Evolutionary conservation across 352 stramenopile species (phyloP), one percentile per base, ranked within the genome.

Genomic region (Globisporangium uncinulatum): DNA sequence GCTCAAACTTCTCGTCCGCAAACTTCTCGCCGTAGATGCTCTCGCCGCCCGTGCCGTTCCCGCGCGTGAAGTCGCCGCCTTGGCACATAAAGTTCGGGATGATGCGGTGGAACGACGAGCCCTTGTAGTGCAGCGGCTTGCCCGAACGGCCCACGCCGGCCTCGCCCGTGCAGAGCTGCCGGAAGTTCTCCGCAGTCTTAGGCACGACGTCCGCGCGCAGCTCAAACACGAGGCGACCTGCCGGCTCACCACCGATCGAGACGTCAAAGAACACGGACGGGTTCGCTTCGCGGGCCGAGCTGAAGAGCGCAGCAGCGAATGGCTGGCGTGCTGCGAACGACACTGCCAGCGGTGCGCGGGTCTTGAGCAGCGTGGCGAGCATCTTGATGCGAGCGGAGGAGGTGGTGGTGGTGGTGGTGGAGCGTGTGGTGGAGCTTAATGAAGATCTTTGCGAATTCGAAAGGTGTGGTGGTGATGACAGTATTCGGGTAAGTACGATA

Each of bases 101-200:
- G 62, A 97, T 87, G 60, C 89, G 84, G 81, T 98, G 95, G 77
- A 98, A 97, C 46, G 62, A 74, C 37, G 74, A 92, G 53, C 83
- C 84, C 70, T 96, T 95, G 79, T 94, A 96, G 71, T 90, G 77
- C 51, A 95, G 65, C 44, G 85, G 65, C 69, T 89, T 88, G 66
- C 83, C 84, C 14, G 74, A 74, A 54, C 83, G 74, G 54, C 94
- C 89, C 24, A 86, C 66, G 56, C 94, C 94, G n/a, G 95, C 96
- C 70, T 99, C 97, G 58, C 96, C 97, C 47, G 96, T 99, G 86
- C 96, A 99, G 13, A 99, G 74, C 59, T 87, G 76, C 39, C 92
- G 76, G 73, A 99, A 99, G 76, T 99, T 99, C 68, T 99, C 96
- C 37, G 95, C 97, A 32, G 97, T 99, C 71, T 98, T 99, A 19